A percentile compares a stretch with the other conserved stretches of the same genome.
Conservation (phyloP, 257 asterid species). For the Petunia axillaris region DNA sequence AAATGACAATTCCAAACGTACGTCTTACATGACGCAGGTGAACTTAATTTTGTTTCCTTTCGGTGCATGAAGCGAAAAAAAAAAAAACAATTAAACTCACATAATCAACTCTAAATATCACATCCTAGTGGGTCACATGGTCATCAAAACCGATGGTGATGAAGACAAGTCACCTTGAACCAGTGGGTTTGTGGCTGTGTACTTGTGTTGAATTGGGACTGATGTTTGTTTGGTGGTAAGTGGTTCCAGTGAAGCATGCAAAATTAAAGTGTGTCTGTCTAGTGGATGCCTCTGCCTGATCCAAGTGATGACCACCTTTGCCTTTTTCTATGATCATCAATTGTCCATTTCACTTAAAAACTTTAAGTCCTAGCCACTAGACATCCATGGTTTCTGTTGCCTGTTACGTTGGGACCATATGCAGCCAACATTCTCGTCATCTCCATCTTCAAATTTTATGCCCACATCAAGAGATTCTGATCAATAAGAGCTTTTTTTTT, state of each 20-base stretch:
- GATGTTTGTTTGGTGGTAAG: background rate
- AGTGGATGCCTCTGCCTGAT: background rate
- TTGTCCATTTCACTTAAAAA: conserved; percentile 34
- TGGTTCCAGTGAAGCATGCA: conserved; percentile 30
- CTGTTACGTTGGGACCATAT: conserved; percentile 9
- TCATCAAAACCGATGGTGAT: background rate
- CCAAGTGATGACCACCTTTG: conserved; percentile 29
- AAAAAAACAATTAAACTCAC: too few species aligned
- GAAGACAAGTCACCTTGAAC: background rate
- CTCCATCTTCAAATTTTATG: background rate
- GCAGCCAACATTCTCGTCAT: background rate
- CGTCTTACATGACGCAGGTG: too few species aligned
- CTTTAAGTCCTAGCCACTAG: conserved; percentile 27
- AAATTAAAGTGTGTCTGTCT: conserved; percentile 29
- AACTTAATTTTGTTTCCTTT: too few species aligned
- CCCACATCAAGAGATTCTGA: background rate
- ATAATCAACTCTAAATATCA: too few species aligned
- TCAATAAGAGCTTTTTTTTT: background rate
- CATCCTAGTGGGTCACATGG: background rate
- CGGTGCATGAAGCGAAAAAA: too few species aligned
- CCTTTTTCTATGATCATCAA: conserved; percentile 33
- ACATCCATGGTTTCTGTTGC: conserved; percentile 5
- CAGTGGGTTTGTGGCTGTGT: background rate
- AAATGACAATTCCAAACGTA: too few species aligned
- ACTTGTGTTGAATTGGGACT: background rate